These are phyloP conservation scores for Cochlearia excelsa DNA, from an alignment of 345 rosid genomes.

Conservation along the genomic window DNA sequence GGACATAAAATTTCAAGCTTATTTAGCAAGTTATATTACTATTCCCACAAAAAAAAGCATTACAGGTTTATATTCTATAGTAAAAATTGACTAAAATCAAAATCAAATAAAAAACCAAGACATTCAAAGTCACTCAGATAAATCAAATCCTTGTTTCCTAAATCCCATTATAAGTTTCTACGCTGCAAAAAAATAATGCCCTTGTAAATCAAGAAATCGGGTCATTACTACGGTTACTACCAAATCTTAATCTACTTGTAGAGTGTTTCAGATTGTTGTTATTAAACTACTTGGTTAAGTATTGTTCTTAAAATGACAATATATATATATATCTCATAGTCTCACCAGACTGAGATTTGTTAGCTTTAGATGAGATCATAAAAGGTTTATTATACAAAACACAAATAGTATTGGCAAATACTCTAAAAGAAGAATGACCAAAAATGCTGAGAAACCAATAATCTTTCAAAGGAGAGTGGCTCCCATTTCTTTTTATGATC, in stretches of 20 bases:
- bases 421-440: too few relatives aligned
- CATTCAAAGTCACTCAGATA: not conserved
- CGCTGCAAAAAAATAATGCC: not conserved
- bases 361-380: too few relatives aligned
- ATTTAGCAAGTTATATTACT: not conserved
- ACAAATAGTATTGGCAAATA: too few relatives aligned
- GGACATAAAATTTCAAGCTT: not conserved
- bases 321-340: too few relatives aligned
- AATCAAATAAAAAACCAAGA: conserved; percentile 6
- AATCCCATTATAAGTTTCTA: not conserved
- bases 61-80: not conserved
- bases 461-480: too few relatives aligned
- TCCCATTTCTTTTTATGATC: too few relatives aligned
- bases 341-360: too few relatives aligned
- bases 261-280: too few relatives aligned
- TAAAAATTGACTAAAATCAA: not conserved
- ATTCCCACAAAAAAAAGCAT: not conserved
- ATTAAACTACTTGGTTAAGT: too few relatives aligned
- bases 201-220: not conserved
- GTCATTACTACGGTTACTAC: not conserved
- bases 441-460: too few relatives aligned
- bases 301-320: too few relatives aligned
- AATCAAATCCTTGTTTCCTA: not conserved
- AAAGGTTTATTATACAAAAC: too few relatives aligned
- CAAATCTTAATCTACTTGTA: not conserved